These are phyloP conservation scores for Ormosia emarginata DNA, from an alignment of 306 rosid genomes.

Conservation along the genomic window DNA sequence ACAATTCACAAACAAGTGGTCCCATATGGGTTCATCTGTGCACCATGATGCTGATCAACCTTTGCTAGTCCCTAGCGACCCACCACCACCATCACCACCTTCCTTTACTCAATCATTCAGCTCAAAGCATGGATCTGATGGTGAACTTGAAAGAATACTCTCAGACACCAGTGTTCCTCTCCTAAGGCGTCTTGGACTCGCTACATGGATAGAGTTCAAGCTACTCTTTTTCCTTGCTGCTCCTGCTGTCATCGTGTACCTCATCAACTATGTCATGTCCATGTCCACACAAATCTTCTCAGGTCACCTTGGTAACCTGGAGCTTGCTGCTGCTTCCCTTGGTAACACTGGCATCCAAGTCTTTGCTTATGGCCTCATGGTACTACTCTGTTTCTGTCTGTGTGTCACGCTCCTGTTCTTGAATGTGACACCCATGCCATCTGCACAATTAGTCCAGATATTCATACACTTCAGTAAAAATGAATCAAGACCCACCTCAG, in stretches of 20 bases:
- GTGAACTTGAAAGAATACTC: conserved; percentile 58
- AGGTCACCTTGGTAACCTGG: conserved; percentile 70
- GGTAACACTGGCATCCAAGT: conserved; percentile 75
- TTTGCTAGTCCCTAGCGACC: background rate
- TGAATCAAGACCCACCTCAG: background rate
- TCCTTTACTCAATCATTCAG: conserved; percentile 10
- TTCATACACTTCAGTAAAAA: background rate
- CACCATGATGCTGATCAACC: conserved; percentile 20
- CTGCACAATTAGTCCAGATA: background rate
- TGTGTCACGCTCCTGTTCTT: background rate
- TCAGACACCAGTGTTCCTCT: conserved; percentile 36
- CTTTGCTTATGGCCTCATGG: conserved; percentile 78
- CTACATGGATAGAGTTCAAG: conserved; percentile 57
- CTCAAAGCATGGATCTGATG: conserved; percentile 14
- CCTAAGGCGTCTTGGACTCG: conserved; percentile 17
- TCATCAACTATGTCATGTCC: conserved; percentile 61
- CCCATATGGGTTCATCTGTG: conserved; percentile 21
- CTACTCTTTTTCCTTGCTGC: conserved; percentile 54
- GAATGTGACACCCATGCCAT: background rate
- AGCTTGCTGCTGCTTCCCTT: conserved; percentile 76
- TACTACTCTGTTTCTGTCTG: background rate
- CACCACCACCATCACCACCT: background rate
- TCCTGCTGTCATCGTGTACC: conserved; percentile 58
- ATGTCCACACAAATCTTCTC: conserved; percentile 67
- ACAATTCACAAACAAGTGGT: background rate